Conservation (phyloP, 805 yeast genomes). For the Wickerhamomyces chambardii region DNA sequence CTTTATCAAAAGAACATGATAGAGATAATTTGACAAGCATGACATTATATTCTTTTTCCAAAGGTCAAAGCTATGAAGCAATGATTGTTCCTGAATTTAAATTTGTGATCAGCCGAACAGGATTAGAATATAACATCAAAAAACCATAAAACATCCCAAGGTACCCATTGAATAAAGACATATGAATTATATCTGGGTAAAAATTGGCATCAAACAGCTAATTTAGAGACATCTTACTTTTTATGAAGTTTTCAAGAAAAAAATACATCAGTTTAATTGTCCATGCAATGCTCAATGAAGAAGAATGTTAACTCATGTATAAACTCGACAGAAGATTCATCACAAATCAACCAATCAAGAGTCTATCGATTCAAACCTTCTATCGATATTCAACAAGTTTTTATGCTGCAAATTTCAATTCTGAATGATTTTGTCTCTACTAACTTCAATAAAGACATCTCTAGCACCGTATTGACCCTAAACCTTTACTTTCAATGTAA, state of each 20-base stretch:
- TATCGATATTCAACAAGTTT: neutral
- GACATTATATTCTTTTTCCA: no score
- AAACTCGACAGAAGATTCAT: neutral
- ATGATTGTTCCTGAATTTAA: neutral
- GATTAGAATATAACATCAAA: constrained; percentile 1
- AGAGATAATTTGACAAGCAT: no score
- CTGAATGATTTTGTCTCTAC: neutral
- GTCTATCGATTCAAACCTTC: neutral
- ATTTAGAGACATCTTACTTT: no score
- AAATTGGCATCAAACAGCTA: constrained; percentile 47
- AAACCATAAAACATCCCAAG: neutral
- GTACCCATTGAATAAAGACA: neutral
- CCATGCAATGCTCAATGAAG: no score
- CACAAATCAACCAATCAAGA: neutral
- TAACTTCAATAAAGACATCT: no score
- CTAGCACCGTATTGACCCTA: neutral
- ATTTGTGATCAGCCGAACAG: neutral
- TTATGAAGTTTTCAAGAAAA: neutral
- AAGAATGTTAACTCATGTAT: no score
- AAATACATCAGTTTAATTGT: no score
- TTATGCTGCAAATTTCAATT: neutral
- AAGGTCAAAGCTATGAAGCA: neutral
- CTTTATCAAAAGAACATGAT: no score
- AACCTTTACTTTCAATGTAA: constrained; percentile 12
- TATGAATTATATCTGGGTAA: constrained; percentile 4